Evolutionary conservation across 2,329 filamentous ascomycete genomes (phyloP).

Genomic region (Pseudocercospora fijiensis): DNA sequence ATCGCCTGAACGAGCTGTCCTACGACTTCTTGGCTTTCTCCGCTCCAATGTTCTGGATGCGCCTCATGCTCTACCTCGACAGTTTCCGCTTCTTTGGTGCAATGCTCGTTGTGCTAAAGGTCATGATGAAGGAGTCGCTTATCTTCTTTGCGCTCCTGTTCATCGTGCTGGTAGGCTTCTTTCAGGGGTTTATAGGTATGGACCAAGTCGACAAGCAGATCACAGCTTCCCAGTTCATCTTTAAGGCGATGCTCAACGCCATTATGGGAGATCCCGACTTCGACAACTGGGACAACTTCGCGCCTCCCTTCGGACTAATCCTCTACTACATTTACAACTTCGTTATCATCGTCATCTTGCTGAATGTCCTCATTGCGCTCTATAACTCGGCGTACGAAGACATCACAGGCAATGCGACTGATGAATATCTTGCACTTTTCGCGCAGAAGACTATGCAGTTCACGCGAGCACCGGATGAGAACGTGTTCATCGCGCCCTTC

Average conservation of each 20-base stretch:
- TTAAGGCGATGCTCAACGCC: constrained; percentile 81
- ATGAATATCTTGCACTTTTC: constrained; percentile 93
- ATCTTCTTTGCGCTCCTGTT: constrained; percentile 93
- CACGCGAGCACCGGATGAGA: constrained; percentile 93
- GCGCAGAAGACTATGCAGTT: constrained; percentile 95
- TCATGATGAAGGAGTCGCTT: constrained; percentile 66
- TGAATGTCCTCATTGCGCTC: constrained; percentile 94
- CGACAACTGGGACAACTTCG: constrained; percentile 81
- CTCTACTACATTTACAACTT: constrained; percentile 99
- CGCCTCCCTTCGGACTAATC: constrained; percentile 87
- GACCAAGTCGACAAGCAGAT: constrained; percentile 73
- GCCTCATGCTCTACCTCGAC: constrained; percentile 88
- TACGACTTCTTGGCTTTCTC: constrained; percentile 94
- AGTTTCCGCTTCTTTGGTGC: constrained; percentile 93
- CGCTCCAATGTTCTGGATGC: constrained; percentile 95
- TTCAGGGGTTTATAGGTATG: constrained; percentile 91
- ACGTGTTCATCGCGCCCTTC: constrained; percentile 94
- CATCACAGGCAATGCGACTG: constrained; percentile 86
- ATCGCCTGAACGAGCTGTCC: constrained; percentile 72
- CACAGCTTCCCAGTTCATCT: constrained; percentile 66
- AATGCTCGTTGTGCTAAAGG: constrained; percentile 93
- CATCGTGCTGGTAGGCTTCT: constrained; percentile 79
- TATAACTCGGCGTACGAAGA: constrained; percentile 97
- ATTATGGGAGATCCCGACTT: constrained; percentile 94
- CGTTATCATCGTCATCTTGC: constrained; percentile 88